These are phyloP conservation scores for Fragaria vesca DNA, from an alignment of 306 rosid species.

Conservation along the genomic window DNA sequence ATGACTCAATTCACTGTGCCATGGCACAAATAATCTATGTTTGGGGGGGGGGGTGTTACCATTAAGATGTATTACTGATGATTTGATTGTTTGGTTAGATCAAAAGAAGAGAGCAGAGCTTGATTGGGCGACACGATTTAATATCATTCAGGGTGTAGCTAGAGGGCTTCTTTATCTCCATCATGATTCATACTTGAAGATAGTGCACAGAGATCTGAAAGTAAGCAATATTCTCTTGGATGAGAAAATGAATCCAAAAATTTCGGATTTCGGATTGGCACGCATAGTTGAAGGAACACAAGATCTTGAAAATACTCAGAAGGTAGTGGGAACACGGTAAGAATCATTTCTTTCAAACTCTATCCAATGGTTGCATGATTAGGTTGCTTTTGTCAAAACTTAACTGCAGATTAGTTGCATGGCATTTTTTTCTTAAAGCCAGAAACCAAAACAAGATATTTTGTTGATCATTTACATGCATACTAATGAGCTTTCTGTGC, in stretches of 20 bases:
- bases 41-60: no score
- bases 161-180: slow-evolving; percentile 34
- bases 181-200: slow-evolving; percentile 24
- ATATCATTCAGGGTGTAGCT: slow-evolving; percentile 21
- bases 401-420: not conserved
- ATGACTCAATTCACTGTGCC: no score
- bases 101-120: slow-evolving; percentile 3
- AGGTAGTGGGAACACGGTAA: slow-evolving; percentile 37
- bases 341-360: not conserved
- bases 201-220: slow-evolving; percentile 26
- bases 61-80: not conserved
- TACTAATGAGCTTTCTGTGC: not conserved
- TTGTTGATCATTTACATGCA: not conserved
- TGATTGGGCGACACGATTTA: slow-evolving; percentile 25
- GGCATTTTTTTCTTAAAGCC: not conserved
- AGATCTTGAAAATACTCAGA: slow-evolving; percentile 20
- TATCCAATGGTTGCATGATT: not conserved
- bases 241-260: slow-evolving; percentile 37
- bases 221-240: slow-evolving; percentile 33
- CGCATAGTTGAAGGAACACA: slow-evolving; percentile 22
- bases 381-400: not conserved
- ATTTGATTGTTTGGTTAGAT: slow-evolving; percentile 6
- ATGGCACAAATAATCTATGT: no score
- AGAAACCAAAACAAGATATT: not conserved
- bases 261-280: slow-evolving; percentile 38